Percentiles rank a stretch among this genome's conserved stretches.
Conservation (phyloP, 1,284 basidiomycete genomes). For the Cystobasidium sp. region DNA sequence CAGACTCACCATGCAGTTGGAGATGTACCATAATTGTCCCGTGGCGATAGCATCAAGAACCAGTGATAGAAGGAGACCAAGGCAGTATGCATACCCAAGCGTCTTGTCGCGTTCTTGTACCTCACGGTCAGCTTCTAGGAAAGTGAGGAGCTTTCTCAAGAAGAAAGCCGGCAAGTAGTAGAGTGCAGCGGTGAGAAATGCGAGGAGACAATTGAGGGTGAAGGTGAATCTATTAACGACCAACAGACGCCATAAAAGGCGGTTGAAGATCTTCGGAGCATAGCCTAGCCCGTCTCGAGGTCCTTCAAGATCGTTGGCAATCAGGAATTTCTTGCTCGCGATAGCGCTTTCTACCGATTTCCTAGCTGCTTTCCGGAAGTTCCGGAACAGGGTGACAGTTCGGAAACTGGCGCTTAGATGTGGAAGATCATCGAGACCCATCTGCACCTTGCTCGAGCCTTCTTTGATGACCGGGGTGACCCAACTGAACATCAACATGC, state of each 20-base stretch:
- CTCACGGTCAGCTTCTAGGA: conserved; percentile 66
- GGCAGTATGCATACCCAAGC: conserved; percentile 61
- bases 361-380: conserved; percentile 25
- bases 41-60: conserved; percentile 62
- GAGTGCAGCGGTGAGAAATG: conserved; percentile 62
- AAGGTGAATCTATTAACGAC: conserved; percentile 57
- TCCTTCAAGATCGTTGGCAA: conserved; percentile 1
- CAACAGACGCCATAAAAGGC: conserved; percentile 56
- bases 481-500: conserved; percentile 50
- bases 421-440: conserved; percentile 48
- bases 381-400: conserved; percentile 45
- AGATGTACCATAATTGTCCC: conserved; percentile 70
- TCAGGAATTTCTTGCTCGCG: conserved; percentile 32
- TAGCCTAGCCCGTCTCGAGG: conserved; percentile 42
- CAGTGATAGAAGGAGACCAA: conserved; percentile 70
- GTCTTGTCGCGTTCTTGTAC: conserved; percentile 57
- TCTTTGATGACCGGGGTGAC: conserved; percentile 47
- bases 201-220: conserved; percentile 50
- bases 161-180: conserved; percentile 76
- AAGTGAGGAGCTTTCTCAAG: conserved; percentile 70
- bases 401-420: conserved; percentile 46
- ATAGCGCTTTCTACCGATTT: conserved; percentile 15
- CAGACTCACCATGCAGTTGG: conserved; percentile 66
- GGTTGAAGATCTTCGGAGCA: conserved; percentile 46
- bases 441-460: conserved; percentile 28